phyloP scores from a whole-genome alignment of 1,284 basidiomycete species.

The Ceratobasidium sp. region DNA sequence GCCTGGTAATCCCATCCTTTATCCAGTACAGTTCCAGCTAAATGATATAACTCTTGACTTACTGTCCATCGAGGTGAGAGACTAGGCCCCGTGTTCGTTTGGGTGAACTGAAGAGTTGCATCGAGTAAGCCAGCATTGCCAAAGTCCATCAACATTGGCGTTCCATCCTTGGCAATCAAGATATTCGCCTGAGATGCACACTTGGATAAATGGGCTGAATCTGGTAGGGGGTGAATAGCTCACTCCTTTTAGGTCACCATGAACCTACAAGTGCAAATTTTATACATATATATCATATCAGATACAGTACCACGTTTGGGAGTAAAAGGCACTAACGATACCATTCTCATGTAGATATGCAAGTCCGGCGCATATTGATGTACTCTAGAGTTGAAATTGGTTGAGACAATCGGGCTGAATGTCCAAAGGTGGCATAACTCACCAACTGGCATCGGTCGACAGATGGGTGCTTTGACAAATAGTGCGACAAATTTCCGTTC shows the following conservation, averaged over 20 bases:
- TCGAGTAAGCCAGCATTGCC: not conserved
- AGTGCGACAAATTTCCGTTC: not conserved
- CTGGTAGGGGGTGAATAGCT: too few relatives aligned
- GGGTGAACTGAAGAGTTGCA: not conserved
- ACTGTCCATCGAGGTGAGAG: slow-evolving; percentile 6
- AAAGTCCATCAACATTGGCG: not conserved
- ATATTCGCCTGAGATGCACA: slow-evolving; percentile 2
- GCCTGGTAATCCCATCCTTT: slow-evolving; percentile 3
- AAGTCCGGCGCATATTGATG: not conserved
- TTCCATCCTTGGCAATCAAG: slow-evolving; percentile 4
- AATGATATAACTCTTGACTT: not conserved
- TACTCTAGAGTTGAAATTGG: too few relatives aligned
- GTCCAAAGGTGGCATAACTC: not conserved
- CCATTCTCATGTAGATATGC: not conserved
- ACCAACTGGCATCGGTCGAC: not conserved
- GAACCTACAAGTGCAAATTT: not conserved
- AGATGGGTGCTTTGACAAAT: not conserved
- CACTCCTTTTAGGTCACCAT: slow-evolving; percentile 22
- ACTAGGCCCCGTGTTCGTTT: not conserved
- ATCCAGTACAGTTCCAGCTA: not conserved
- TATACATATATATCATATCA: too few relatives aligned
- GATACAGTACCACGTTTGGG: too few relatives aligned
- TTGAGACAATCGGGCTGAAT: too few relatives aligned
- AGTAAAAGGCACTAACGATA: slow-evolving; percentile 4
- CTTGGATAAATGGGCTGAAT: not conserved